Base-by-base conservation (phyloP, 139 green algal genomes). In the Chlamydomonas asymmetrica region DNA sequence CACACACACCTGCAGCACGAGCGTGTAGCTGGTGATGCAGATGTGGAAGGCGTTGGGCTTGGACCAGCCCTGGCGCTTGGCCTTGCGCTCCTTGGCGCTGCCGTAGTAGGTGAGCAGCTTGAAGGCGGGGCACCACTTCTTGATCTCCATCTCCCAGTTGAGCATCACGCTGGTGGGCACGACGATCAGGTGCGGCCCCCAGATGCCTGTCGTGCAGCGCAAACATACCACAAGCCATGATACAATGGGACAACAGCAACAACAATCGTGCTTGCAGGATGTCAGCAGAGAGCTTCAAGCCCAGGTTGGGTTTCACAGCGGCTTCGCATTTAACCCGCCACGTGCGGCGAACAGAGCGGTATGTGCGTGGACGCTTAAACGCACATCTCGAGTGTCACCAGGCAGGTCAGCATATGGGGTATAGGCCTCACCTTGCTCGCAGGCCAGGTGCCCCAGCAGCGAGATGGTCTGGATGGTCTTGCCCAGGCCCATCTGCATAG, bases 61-160 rank as follows among this genome's bases (percentile, higher is more conserved):
- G 84, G 81, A 93, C 96, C 96, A 99, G 49, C 96, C 96, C 77
- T 96, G 87, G 32, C 96, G 89, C 90, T 99, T 99, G 63, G 82
- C 67, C 83, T 95, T 94, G 56, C 95, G 91, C 88, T 98, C 94
- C 82, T 96, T 95, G 64, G 89, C 87, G 25, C 56, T 88, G 77
- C 96, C 96, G 68, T 96, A 99, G 87, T 99, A 99, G 66, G 96
- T 99, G 7, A 99, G 89, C 73, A 99, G 84, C 84, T 98, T 98
- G 89, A 99, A 98, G 45, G 93, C 96, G 35, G 96, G 96, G 85
- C 94, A 98, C 91, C 92, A 99, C 84, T 97, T 97, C 75, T 98
- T 98, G 90, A 98, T 97, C 91, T 99, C 96, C 90, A 97, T 98
- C 88, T 99, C 96, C 96, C 96, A 99, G 85, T 99, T 99, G 43